Percentiles rank a stretch among this genome's conserved stretches.
Conservation (phyloP, 345 rosid species). For the Crucihimalaya himalaica region DNA sequence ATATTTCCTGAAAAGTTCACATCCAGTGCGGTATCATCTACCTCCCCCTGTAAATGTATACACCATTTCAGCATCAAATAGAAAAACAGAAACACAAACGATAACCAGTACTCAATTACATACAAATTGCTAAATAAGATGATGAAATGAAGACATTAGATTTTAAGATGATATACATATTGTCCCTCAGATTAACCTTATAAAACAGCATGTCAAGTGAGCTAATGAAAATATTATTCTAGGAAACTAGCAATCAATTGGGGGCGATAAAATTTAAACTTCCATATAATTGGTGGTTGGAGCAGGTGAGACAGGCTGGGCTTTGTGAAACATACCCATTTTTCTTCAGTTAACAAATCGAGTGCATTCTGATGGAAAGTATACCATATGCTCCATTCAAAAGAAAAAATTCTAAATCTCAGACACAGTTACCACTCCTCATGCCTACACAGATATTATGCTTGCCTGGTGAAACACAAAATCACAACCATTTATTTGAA, state of each 20-base stretch:
- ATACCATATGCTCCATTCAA: slow-evolving; percentile 1
- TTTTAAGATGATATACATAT: neutral
- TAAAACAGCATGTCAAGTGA: neutral
- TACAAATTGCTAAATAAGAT: neutral
- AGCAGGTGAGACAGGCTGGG: neutral
- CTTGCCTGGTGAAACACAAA: slow-evolving; percentile 19
- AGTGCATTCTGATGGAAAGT: neutral
- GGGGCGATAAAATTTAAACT: neutral
- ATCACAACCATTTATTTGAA: slow-evolving; percentile 11
- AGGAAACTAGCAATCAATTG: neutral
- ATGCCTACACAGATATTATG: neutral
- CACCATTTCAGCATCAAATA: slow-evolving; percentile 31
- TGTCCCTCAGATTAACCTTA: neutral
- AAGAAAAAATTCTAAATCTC: neutral
- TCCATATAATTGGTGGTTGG: neutral
- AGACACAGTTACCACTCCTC: slow-evolving; percentile 1
- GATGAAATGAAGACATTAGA: neutral
- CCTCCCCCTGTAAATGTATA: slow-evolving; percentile 69
- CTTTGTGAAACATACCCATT: neutral
- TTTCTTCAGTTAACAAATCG: neutral
- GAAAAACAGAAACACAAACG: slow-evolving; percentile 4
- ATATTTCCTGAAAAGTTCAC: slow-evolving; percentile 90
- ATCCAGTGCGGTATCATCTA: slow-evolving; percentile 88
- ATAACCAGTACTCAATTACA: neutral
- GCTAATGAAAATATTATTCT: neutral